Evolutionary conservation across 2,329 filamentous ascomycete species (phyloP).

Genomic region (Diaporthe citri): DNA sequence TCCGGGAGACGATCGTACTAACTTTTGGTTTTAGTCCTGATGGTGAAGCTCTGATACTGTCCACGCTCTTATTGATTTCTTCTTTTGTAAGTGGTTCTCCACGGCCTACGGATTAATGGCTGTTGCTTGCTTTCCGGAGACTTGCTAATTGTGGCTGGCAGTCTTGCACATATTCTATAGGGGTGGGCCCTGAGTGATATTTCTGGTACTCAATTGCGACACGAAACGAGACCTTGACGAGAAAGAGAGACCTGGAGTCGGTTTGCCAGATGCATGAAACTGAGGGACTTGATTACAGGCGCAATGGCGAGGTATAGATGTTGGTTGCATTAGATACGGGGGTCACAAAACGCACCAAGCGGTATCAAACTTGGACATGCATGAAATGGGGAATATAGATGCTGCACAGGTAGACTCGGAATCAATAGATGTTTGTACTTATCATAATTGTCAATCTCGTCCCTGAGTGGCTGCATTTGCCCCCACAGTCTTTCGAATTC

Average conservation of each 20-base stretch:
- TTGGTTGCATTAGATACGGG: not conserved
- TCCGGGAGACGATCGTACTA: not conserved
- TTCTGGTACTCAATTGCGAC: not conserved
- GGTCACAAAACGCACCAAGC: not conserved
- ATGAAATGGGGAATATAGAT: not conserved
- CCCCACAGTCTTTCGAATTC: too few relatives aligned
- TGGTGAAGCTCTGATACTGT: not conserved
- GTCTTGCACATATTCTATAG: not conserved
- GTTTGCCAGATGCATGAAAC: not conserved
- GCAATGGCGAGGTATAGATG: too few relatives aligned
- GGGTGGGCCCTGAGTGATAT: not conserved
- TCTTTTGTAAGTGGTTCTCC: not conserved
- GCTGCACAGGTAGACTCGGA: not conserved
- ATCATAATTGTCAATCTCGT: not conserved
- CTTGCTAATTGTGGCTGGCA: not conserved
- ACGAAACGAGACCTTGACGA: not conserved
- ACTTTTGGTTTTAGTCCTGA: not conserved
- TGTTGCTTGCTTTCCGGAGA: not conserved
- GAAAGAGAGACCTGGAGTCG: too few relatives aligned
- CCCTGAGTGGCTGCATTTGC: accelerated
- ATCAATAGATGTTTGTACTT: too few relatives aligned
- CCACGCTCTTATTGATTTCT: not conserved
- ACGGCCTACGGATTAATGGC: too few relatives aligned
- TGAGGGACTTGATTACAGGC: not conserved
- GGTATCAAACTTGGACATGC: not conserved